Conservation (phyloP, 257 asterid species). For the Sherardia arvensis region DNA sequence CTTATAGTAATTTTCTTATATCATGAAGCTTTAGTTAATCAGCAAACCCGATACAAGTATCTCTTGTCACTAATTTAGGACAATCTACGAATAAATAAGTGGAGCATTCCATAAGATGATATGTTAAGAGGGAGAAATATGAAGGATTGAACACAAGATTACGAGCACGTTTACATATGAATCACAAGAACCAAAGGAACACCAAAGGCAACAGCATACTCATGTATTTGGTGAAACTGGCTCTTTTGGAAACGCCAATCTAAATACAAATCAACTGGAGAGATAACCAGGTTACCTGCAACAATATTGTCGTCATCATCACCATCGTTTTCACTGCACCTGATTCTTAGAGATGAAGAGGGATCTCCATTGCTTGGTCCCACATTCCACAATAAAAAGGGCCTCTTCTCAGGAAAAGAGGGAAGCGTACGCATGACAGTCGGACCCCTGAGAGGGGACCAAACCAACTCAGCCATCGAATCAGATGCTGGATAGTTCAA, state of each 20-base stretch:
- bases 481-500: slow-evolving; percentile 49
- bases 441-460: slow-evolving; percentile 60
- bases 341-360: slow-evolving; percentile 21
- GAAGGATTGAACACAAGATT: neutral
- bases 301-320: slow-evolving; percentile 17
- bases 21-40: neutral
- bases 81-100: neutral
- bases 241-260: slow-evolving; percentile 9
- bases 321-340: slow-evolving; percentile 16
- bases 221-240: slow-evolving; percentile 1
- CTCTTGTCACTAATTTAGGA: neutral
- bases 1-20: too few relatives aligned
- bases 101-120: neutral
- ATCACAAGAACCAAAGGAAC: neutral
- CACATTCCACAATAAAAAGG: slow-evolving; percentile 33
- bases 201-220: slow-evolving; percentile 11
- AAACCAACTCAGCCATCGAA: slow-evolving; percentile 64
- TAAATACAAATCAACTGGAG: slow-evolving; percentile 10
- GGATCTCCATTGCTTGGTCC: slow-evolving; percentile 17
- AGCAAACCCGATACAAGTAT: neutral
- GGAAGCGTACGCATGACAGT: slow-evolving; percentile 42
- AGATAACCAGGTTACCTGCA: slow-evolving; percentile 15
- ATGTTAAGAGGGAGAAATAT: neutral
- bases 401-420: slow-evolving; percentile 22
- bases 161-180: slow-evolving; percentile 1